Base-by-base conservation (phyloP, 2,329 filamentous ascomycete genomes). In the Penicillium digitatum region DNA sequence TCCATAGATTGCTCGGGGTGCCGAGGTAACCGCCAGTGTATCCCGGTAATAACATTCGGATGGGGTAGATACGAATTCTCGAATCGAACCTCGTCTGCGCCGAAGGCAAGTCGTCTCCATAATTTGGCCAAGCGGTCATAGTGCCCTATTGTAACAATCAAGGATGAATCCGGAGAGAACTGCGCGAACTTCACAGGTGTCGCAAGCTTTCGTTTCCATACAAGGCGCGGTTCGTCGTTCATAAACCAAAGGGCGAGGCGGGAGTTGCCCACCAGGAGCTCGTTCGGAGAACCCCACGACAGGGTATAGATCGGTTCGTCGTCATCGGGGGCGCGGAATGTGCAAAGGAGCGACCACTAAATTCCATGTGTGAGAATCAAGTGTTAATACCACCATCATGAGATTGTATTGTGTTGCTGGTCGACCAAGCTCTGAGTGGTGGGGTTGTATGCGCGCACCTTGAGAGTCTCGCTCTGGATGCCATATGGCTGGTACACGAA, bases 31-130 rank as follows among this genome's bases (percentile, higher is more conserved):
- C 90, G 86, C 95, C 95, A 99, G 69, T 93, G 87, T 56, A 96
- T 76, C 56, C 84, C 85, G 3, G 89, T 93, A n/a, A 99, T 85
- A 0, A 87, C 76, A 26, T 83, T 80, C 1, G 90, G 89, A 70
- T 99, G 94, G n/a, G 86, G 80, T 1, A 99, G 83, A 72, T 97
- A 97, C 27, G 87, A 86, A 65, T 95, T 87, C 66, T 97, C 93
- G 73, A 97, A 97, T 54, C 88, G 82, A 37, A 90, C 87, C 63
- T 95, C 88, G 55, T 90, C 87, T 0, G 85, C 82, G 14, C 90
- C 90, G 69, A 93, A 96, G 9, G 88, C 88, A 24, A 95, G 78
- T 50, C 93, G 83, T 60, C 91, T 85, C 94, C 95, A 99, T 65
- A 97, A 83, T 75, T 99, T 97, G 62, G 95, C 86, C 20, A 97